Base-by-base conservation (phyloP, 352 stramenopile genomes). In the Phytophthora lateralis region DNA sequence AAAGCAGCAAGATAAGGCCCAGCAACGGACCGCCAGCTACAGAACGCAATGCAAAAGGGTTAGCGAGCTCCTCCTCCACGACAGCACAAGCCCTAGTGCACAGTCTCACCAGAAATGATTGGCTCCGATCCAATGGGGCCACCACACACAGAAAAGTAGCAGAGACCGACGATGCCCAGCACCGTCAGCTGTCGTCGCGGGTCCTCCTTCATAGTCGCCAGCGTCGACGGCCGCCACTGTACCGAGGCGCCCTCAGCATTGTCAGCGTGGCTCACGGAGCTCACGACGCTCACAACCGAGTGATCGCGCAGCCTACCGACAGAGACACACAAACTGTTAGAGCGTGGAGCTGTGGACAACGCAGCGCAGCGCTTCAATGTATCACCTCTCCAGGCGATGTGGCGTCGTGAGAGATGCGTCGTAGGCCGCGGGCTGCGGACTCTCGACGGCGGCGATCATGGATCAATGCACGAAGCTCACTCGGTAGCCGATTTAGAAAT, bases 1-100 rank as follows among this genome's bases (percentile, higher is more conserved):
- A 18, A 15, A 93, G 34, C 45, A 97, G 86, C 17, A 91, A 87
- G 15, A 97, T 67, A 32, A 98, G 75, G 4, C 93, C 82, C 57
- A 93, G 34, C 32, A 96, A 80, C 26, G 77, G 77, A 10, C 77
- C 77, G 11, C 77, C 77, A 8, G 77, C 72, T 71, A 32, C 17
- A 7, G 8, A 4, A 58, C 27, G 26, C 26, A 32, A 8, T 38
- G 4, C 37, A 30, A 27, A 39, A 30, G 2, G 32, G 6, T 39
- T 2, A 26, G 21, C 4, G 6, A 30, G 4, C 7, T 30, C 4
- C 26, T 30, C 26, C 26, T 4, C 26, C 26, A 30, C 21, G 21
- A 24, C 21, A 24, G 21, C 21, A 5, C 7, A 24, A 17, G 21
- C 5, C 32, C 49, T 11, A 11, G 35, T 6, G 0, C 20, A 20